Percentiles rank a stretch among this genome's conserved stretches.
Conservation (phyloP, 192 early-diverging fungal species). For the Backusella liffmaniae region DNA sequence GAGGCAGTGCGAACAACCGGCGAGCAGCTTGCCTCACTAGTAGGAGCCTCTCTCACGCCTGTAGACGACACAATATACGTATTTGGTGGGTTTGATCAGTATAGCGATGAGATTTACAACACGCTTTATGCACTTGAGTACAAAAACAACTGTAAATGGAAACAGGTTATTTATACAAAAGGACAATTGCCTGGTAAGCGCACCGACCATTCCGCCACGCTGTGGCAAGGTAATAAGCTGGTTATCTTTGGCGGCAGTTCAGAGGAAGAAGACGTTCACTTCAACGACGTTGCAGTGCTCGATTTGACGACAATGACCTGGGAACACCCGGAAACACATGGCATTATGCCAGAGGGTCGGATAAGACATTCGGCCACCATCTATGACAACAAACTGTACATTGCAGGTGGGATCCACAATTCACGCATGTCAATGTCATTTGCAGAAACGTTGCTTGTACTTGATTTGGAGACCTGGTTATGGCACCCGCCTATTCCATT, state of each 20-base stretch:
- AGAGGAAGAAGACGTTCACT: slow-evolving; percentile 44
- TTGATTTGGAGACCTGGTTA: slow-evolving; percentile 55
- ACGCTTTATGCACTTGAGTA: slow-evolving; percentile 53
- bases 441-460: slow-evolving; percentile 36
- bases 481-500: slow-evolving; percentile 59
- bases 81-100: slow-evolving; percentile 65
- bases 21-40: slow-evolving; percentile 35
- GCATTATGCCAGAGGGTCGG: slow-evolving; percentile 48
- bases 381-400: slow-evolving; percentile 60
- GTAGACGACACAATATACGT: slow-evolving; percentile 45
- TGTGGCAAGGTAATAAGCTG: slow-evolving; percentile 56
- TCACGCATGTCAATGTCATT: slow-evolving; percentile 23
- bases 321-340: slow-evolving; percentile 52
- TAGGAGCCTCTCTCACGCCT: slow-evolving; percentile 43
- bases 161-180: slow-evolving; percentile 48
- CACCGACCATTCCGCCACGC: slow-evolving; percentile 60
- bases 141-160: slow-evolving; percentile 44
- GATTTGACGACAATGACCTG: slow-evolving; percentile 61
- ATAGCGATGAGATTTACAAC: slow-evolving; percentile 68
- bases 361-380: slow-evolving; percentile 63
- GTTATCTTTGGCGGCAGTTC: slow-evolving; percentile 61
- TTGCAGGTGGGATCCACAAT: slow-evolving; percentile 49
- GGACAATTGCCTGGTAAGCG: slow-evolving; percentile 47
- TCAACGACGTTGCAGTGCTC: slow-evolving; percentile 58
- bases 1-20: slow-evolving; percentile 15